Conservation (phyloP, 2,329 filamentous ascomycete species). For the Verticillium albo-atrum region DNA sequence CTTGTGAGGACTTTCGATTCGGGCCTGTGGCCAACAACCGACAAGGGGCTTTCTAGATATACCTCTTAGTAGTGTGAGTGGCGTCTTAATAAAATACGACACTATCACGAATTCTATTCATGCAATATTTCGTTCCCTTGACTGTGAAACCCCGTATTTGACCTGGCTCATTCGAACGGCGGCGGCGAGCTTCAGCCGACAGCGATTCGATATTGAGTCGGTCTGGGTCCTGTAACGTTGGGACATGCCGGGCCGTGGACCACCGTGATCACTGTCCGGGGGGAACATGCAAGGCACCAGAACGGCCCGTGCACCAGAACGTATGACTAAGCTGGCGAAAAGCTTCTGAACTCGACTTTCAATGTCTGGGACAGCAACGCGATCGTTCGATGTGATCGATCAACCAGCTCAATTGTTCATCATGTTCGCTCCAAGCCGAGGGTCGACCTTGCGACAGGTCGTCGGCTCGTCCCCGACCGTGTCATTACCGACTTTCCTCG, state of each 20-base stretch:
- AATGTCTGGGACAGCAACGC: background rate
- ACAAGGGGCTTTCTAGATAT: slow-evolving; percentile 34
- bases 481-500: slow-evolving; percentile 66
- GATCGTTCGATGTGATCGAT: background rate
- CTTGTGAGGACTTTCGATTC: slow-evolving; percentile 15
- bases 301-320: slow-evolving; percentile 20
- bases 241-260: background rate
- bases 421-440: slow-evolving; percentile 65
- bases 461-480: slow-evolving; percentile 41
- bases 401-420: background rate
- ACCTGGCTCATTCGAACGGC: too few relatives aligned
- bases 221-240: background rate
- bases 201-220: background rate
- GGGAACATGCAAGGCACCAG: background rate
- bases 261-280: background rate
- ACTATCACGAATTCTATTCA: background rate
- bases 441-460: slow-evolving; percentile 55
- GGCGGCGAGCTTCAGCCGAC: too few relatives aligned
- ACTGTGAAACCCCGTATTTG: too few relatives aligned
- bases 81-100: slow-evolving; percentile 24
- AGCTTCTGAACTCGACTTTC: background rate
- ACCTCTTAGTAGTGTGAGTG: slow-evolving; percentile 28
- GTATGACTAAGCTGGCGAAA: slow-evolving; percentile 30
- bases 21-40: slow-evolving; percentile 15
- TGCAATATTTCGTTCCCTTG: background rate